Evolutionary conservation across 805 yeast genomes (phyloP).

Genomic region (Ogataea trehaloabstinens): DNA sequence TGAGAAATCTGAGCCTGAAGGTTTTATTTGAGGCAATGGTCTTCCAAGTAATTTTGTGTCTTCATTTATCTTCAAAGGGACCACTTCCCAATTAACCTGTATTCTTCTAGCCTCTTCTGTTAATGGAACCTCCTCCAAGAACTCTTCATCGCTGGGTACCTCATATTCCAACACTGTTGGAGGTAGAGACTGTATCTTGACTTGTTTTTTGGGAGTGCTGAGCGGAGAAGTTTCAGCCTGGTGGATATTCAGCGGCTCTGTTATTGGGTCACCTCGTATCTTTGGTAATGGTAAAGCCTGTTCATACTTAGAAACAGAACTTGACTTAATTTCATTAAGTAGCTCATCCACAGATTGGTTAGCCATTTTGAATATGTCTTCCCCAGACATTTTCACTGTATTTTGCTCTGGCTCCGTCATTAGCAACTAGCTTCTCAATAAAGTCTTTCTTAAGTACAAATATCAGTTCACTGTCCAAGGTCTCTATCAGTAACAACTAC

Average conservation of each 20-base stretch:
- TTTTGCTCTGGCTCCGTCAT: background rate
- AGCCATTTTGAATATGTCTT: constrained; percentile 27
- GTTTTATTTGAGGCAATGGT: constrained; percentile 36
- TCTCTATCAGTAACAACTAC: background rate
- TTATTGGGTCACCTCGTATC: constrained; percentile 14
- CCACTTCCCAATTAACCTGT: constrained; percentile 28
- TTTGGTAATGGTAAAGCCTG: constrained; percentile 1
- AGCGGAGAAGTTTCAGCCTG: constrained; percentile 24
- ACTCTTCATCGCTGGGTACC: constrained; percentile 20
- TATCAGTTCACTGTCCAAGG: background rate
- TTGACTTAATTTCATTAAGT: constrained; percentile 28
- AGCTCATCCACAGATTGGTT: constrained; percentile 41
- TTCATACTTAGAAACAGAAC: constrained; percentile 4
- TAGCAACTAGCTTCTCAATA: background rate
- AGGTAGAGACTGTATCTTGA: constrained; percentile 38
- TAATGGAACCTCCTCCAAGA: constrained; percentile 11
- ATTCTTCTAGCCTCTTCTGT: constrained; percentile 13
- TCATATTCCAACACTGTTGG: constrained; percentile 38
- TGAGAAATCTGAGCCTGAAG: constrained; percentile 33
- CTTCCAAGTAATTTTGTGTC: constrained; percentile 17
- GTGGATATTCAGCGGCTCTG: constrained; percentile 22
- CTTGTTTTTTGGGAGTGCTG: constrained; percentile 34
- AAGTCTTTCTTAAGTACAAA: too few species aligned
- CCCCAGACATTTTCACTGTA: constrained; percentile 3
- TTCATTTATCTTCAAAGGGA: constrained; percentile 15